These are phyloP conservation scores for Balamuthia mandrillaris DNA, from an alignment of 208 protist species.

Conservation along the genomic window DNA sequence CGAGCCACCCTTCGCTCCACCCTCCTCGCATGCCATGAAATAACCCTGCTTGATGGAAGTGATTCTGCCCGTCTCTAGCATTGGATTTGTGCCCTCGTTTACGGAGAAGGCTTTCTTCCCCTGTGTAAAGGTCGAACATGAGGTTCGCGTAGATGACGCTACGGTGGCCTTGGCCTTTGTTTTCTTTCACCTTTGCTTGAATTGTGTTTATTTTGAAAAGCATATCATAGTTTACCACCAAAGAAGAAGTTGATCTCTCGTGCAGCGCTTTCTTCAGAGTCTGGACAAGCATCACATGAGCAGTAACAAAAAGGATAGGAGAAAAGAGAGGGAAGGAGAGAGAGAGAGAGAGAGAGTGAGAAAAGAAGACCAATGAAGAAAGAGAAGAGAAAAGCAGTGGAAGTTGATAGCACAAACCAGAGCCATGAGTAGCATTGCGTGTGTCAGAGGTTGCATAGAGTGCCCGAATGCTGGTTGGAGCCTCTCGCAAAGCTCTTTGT, in stretches of 20 bases:
- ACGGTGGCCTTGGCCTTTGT: too few relatives aligned
- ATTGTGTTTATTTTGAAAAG: too few relatives aligned
- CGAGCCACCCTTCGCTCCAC: too few relatives aligned
- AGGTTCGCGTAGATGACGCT: too few relatives aligned
- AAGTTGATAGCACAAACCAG: background rate
- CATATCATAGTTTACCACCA: too few relatives aligned
- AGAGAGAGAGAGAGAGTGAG: background rate
- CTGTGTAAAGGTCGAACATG: too few relatives aligned
- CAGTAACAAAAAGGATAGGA: background rate
- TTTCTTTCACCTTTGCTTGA: too few relatives aligned
- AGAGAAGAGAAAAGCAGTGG: background rate
- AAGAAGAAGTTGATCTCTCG: constrained; percentile 35
- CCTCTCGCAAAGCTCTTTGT: background rate
- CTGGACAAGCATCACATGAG: background rate
- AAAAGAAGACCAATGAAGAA: background rate
- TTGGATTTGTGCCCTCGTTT: too few relatives aligned
- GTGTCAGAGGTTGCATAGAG: background rate
- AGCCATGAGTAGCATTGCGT: constrained; percentile 7
- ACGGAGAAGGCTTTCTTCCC: too few relatives aligned
- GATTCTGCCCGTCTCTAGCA: too few relatives aligned
- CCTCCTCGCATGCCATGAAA: too few relatives aligned
- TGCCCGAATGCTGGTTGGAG: background rate
- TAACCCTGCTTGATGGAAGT: too few relatives aligned
- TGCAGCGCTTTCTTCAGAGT: constrained; percentile 4
- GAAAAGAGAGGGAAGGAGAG: background rate